Base-by-base conservation (phyloP, 2,329 filamentous ascomycete genomes). In the Penicillium brevicompactum region DNA sequence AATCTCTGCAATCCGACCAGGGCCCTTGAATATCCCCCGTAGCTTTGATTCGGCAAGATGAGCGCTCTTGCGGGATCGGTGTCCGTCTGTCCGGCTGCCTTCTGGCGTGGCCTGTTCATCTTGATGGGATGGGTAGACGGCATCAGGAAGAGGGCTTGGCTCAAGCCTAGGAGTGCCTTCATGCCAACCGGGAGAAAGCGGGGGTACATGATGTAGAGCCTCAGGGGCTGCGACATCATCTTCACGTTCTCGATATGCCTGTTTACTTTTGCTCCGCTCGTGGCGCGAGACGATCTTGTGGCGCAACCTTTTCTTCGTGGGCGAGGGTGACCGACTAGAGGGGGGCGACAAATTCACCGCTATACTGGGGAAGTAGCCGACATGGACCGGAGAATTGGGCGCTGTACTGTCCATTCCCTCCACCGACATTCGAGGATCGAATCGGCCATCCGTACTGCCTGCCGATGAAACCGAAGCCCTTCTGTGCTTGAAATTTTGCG, bases 11-110 rank as follows among this genome's bases (percentile, higher is more conserved):
- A 93, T 86, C 52, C 89, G 82, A 47, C 86, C 84, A 2, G 67
- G 66, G 0, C 87, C 87, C 74, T 91, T 93, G 74, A 96, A 88
- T 46, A 96, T 87, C 6, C 88, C 86, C 41, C 87, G 84, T 8
- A 91, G 79, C 34, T 84, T 85, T 9, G 84, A 84, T 77, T 85
- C 66, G 75, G 77, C 62, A 70, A 79, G 53, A 43, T 62, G 51
- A 3, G 59, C 55, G 2, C 65, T 67, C 40, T 70, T 76, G 18
- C 67, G 61, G 18, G 61, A 59, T 50, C 59, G 63, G 21, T 64
- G 67, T 43, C 62, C 65, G 13, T 73, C 69, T 2, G 49, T 38
- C n/a, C 59, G 58, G 49, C 62, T 67, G 18, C 58, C 51, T 21
- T 63, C 66, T 11, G 55, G 50, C 21, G 48, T 60, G 14, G 21